These are phyloP conservation scores for Curvularia sp. DNA, from an alignment of 2,329 filamentous ascomycete genomes.

Conservation along the genomic window DNA sequence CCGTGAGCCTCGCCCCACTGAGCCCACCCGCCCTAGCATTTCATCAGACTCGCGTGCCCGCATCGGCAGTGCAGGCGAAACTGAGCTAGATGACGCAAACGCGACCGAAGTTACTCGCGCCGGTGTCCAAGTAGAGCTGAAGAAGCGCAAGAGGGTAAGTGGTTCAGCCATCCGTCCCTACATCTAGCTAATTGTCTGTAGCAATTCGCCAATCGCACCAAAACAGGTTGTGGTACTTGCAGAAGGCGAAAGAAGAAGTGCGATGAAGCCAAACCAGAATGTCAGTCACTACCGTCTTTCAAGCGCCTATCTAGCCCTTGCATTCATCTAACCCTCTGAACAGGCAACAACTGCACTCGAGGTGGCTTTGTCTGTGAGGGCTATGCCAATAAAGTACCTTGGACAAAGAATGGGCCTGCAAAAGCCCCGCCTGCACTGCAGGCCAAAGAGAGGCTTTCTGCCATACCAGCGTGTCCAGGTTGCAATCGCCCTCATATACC, in stretches of 20 bases:
- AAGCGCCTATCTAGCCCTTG: neutral
- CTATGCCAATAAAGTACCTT: constrained; percentile 80
- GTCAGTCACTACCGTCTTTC: constrained; percentile 64
- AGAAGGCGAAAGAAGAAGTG: constrained; percentile 96
- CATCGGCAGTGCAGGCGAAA: constrained; percentile 20
- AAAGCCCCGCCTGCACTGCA: constrained; percentile 70
- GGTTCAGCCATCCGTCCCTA: constrained; percentile 1
- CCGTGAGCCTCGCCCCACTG: constrained; percentile 36
- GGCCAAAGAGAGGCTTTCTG: constrained; percentile 71
- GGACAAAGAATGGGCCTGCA: constrained; percentile 77
- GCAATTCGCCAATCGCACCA: constrained; percentile 93
- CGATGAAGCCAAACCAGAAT: constrained; percentile 90
- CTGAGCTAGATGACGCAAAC: constrained; percentile 24
- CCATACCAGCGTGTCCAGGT: constrained; percentile 28
- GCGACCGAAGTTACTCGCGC: constrained; percentile 52
- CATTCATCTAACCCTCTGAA: constrained; percentile 4
- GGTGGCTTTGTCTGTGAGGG: constrained; percentile 92
- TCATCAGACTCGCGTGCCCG: constrained; percentile 23
- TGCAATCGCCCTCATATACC: constrained; percentile 39
- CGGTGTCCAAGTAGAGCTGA: constrained; percentile 58
- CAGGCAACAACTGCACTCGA: constrained; percentile 79
- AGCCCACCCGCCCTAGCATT: constrained; percentile 21
- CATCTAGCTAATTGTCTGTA: constrained; percentile 30
- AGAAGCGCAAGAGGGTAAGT: constrained; percentile 56
- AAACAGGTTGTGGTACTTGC: constrained; percentile 94